Base-by-base conservation (phyloP, 129 eudicot genomes). In the sunflower (Helianthus annuus) region DNA sequence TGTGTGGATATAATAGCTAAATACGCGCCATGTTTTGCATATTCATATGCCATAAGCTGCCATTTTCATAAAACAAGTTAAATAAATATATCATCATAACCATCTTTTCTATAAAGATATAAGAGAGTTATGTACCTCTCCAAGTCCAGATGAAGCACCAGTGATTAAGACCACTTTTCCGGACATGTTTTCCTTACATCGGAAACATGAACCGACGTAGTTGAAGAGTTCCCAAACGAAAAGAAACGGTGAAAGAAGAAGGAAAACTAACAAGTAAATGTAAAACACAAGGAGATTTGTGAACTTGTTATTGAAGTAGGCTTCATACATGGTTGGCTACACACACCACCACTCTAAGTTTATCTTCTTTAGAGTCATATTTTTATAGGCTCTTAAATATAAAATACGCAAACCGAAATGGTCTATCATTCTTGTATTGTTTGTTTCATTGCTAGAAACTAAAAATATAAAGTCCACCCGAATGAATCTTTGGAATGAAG, bases 61-160 rank as follows among this genome's bases (percentile, higher is more conserved):
- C 48, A 52, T 52, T 65, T 14, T 32, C 3, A 32, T 27, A 14
- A 3, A 65, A 32, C 4, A 53, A 22, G n/a, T 22, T 73, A 17
- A 32, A 48, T 0, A 55, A 32, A 32, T 32, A 32, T 32, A 32
- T 32, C 4, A 32, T 32, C 32, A 27, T 27, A 27, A 2, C 36
- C 36, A 7, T 55, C 4, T 17, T 17, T 10, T 4, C 36, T 10
- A 7, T 38, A 24, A 32, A 32, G 4, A 32, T 27, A 32, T 32
- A 51, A 57, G 32, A 9, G 36, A 17, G 13, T 4, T 10, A 64
- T 52, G 0, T 48, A 80, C 89, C 84, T 85, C 89, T 72, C 86
- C 89, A 13, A 81, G 76, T 64, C 89, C 88, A 0, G 83, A 73
- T 24, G 88, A 78, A 68, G 85, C 88, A 59, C 88, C 88, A 1